Evolutionary conservation across 768 basidiomycete genomes (phyloP), one percentile per base, ranked within the genome.

Genomic region (Lentinus brumalis): DNA sequence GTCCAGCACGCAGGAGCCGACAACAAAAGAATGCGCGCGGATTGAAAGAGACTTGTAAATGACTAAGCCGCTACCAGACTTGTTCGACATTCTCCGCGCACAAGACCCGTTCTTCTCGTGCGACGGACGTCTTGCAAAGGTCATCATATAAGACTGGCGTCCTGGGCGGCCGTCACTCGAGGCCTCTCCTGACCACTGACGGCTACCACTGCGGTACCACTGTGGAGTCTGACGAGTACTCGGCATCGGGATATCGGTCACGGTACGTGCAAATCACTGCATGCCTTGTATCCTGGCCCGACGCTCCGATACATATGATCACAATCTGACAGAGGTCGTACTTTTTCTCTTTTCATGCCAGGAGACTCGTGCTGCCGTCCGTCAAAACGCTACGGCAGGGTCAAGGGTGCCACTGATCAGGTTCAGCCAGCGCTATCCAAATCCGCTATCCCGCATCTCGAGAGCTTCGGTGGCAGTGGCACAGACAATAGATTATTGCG

Each of bases 51-150:
- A 38, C 56, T 62, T 32, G 9, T 12, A 9, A 14, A 62, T 62
- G 61, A 62, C 61, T 62, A 62, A 62, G 56, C 61, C 12, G 45
- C 29, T 49, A 32, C 18, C 55, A 62, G 56, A 58, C 61, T 32
- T 56, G 49, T 21, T 55, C 10, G 21, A 21, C 21, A 26, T 32
- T 18, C 45, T 29, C 56, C 56, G 56, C 56, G 44, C 56, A 62
- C 61, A 53, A 62, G 61, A 57, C 60, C 35, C 57, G 30, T 49
- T 39, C 40, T 30, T 45, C 30, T 49, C 59, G 50, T 39, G 61
- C 38, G 30, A 38, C 7, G 38, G 61, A 44, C 31, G 47, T 44
- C 9, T 45, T 46, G 38, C 47, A 44, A 12, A 21, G 14, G 5
- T 14, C 46, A 26, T 30, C 21, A 18, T 49, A 49, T 49, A 49